Conservation (phyloP, 2,329 filamentous ascomycete genomes). For the Parastagonospora avenae region DNA sequence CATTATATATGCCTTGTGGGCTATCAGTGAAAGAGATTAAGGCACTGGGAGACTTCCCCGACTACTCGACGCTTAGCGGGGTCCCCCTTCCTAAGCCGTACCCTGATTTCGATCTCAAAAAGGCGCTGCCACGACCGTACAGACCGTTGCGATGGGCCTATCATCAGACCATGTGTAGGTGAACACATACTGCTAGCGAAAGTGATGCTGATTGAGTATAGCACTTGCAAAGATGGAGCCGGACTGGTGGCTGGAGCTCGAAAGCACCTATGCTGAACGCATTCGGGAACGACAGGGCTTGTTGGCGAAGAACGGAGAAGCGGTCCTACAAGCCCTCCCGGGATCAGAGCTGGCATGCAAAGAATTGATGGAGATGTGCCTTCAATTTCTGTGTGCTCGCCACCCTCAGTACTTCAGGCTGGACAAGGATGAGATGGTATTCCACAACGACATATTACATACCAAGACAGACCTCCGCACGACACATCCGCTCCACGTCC, state of each 20-base stretch:
- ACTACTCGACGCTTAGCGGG: constrained; percentile 76
- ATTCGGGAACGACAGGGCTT: constrained; percentile 72
- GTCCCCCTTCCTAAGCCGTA: constrained; percentile 72
- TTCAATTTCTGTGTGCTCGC: constrained; percentile 78
- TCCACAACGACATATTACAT: constrained; percentile 72
- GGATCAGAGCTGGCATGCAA: constrained; percentile 80
- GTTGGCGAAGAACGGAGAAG: constrained; percentile 65
- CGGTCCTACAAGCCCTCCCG: constrained; percentile 70
- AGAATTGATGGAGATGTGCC: constrained; percentile 83
- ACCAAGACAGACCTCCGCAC: constrained; percentile 65
- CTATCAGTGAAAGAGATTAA: constrained; percentile 73
- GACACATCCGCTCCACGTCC: constrained; percentile 69
- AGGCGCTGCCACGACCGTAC: constrained; percentile 74
- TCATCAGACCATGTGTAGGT: constrained; percentile 89
- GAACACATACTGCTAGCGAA: constrained; percentile 2
- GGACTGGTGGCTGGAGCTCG: constrained; percentile 90
- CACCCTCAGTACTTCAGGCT: constrained; percentile 78
- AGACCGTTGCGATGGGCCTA: constrained; percentile 83
- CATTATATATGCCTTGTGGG: constrained; percentile 66
- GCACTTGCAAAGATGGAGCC: constrained; percentile 77
- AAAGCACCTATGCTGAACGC: constrained; percentile 70
- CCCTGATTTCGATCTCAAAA: constrained; percentile 68
- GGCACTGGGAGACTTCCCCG: constrained; percentile 75
- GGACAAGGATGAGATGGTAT: constrained; percentile 57
- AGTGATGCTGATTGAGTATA: constrained; percentile 41